Base-by-base conservation (phyloP, 148 eudicot genomes). In the Chenopodium berlandieri region DNA sequence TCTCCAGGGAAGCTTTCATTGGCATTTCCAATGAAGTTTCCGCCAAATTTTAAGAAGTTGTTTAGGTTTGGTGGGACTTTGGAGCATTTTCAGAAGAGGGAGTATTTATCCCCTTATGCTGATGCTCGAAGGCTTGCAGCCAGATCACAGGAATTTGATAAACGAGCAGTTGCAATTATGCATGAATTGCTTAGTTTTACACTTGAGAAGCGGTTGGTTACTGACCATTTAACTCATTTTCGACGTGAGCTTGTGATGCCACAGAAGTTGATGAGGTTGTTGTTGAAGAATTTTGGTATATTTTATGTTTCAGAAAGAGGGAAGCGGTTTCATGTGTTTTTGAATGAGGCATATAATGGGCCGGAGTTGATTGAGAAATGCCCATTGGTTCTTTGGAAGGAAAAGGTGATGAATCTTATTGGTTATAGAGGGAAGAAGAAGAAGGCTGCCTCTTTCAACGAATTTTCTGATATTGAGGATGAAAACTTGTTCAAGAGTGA, bases 221-320 rank as follows among this genome's bases (percentile, higher is more conserved):
- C 99, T 30, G 97, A 95, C 86, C 92, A 93, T 78, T 84, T 95
- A 52, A 95, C 97, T 37, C 99, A 95, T 87, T 95, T 95, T 78
- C 80, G 99, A 74, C 77, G 89, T 69, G 99, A 95, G 84, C 88
- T 93, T 84, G 90, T 86, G 69, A 92, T 95, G 97, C 99, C 99
- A 31, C 99, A 95, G 85, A 95, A 92, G 90, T 83, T 95, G 79
- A 95, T 95, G 99, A 95, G 97, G 87, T 76, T 23, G 25, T 23
- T 23, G 25, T 23, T 95, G 82, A 93, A 93, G 92, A 97, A 95
- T 87, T 87, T 89, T 82, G 99, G 99, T 23, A 93, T 95, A 66
- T 95, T 95, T 82, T 95, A 95, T 90, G 99, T 95, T 78, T 95
- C 99, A 0, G 97, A 95, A 85, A 93, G 97, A 82, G 99, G 99